Conservation (phyloP, 306 rosid genomes). For the Hippophae rhamnoides region DNA sequence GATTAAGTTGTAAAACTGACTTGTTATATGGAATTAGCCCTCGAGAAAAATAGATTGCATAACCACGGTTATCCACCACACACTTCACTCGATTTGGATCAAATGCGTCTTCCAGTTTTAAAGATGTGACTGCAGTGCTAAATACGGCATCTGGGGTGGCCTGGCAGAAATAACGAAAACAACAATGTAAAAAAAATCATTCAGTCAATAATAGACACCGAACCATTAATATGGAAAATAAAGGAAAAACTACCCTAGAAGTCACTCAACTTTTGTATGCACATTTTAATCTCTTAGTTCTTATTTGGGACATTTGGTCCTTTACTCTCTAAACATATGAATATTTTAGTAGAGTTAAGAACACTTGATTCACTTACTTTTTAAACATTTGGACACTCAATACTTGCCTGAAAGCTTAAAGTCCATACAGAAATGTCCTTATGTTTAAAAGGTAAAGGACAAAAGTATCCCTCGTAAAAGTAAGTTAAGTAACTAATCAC, state of each 20-base stretch:
- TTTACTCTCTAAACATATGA: no score
- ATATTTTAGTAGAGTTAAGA: no score
- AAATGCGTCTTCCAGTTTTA: conserved; percentile 74
- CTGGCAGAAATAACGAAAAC: conserved; percentile 18
- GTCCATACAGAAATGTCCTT: no score
- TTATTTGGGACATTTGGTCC: no score
- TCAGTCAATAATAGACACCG: not conserved
- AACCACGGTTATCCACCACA: conserved; percentile 62
- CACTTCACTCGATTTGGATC: conserved; percentile 94
- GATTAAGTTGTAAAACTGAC: conserved; percentile 31
- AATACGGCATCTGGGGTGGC: conserved; percentile 96
- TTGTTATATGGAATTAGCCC: conserved; percentile 90
- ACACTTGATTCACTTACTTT: no score
- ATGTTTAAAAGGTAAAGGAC: no score
- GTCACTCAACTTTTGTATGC: not conserved
- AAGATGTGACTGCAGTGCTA: conserved; percentile 90
- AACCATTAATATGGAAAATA: not conserved
- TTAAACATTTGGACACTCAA: no score
- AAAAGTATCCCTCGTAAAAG: no score
- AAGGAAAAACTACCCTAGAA: not conserved
- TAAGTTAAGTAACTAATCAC: no score
- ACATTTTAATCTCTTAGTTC: no score
- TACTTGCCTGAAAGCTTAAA: no score
- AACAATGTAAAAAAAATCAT: not conserved
- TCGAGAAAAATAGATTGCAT: conserved; percentile 91